These are phyloP conservation scores for Chytriomyces hyalinus DNA, from an alignment of 192 early-diverging fungal genomes.

Conservation along the genomic window DNA sequence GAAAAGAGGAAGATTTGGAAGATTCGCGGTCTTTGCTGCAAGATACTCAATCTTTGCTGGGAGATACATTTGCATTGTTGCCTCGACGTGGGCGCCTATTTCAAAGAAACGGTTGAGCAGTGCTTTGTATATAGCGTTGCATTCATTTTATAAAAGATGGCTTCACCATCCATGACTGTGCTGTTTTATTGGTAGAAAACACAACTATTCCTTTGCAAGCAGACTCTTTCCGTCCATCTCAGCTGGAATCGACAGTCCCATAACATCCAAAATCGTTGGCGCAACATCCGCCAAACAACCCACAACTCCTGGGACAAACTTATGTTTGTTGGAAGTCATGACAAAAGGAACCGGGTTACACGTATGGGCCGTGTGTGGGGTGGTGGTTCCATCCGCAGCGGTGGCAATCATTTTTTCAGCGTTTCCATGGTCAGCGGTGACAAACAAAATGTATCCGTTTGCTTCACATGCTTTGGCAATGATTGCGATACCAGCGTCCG, in stretches of 20 bases:
- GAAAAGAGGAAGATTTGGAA: background rate
- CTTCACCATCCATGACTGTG: no score
- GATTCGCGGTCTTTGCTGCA: background rate
- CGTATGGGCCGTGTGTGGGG: conserved; percentile 98
- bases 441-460: conserved; percentile 86
- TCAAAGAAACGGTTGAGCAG: no score
- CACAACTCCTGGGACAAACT: conserved; percentile 36
- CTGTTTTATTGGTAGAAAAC: no score
- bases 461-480: conserved; percentile 92
- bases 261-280: conserved; percentile 89
- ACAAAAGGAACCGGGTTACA: conserved; percentile 89
- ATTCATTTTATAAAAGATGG: no score
- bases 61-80: no score
- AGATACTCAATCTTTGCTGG: background rate
- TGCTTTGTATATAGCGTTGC: no score
- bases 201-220: conserved; percentile 28
- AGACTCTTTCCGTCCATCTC: conserved; percentile 89
- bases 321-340: conserved; percentile 72
- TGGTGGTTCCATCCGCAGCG: conserved; percentile 66
- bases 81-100: no score
- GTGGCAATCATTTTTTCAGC: conserved; percentile 94
- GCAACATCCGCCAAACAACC: conserved; percentile 95
- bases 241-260: conserved; percentile 91
- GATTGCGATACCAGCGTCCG: conserved; percentile 91
- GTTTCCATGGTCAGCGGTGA: conserved; percentile 99